A percentile compares a stretch with the other conserved stretches of the same genome.
Conservation (phyloP, 2,329 filamentous ascomycete species). For the Paecilomyces dactylethromorphus region DNA sequence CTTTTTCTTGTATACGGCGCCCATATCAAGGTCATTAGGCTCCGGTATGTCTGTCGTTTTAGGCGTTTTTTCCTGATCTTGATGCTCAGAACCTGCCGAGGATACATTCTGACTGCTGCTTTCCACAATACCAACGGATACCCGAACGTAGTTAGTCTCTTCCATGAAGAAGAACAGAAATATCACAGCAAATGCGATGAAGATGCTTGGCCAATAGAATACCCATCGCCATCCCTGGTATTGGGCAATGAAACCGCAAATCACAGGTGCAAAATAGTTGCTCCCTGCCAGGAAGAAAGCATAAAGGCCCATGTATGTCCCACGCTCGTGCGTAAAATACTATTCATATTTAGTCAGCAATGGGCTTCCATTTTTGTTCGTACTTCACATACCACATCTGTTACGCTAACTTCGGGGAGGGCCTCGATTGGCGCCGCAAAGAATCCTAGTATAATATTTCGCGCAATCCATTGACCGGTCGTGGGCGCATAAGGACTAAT, state of each 20-base stretch:
- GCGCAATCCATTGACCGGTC: constrained; percentile 34
- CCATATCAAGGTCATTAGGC: background rate
- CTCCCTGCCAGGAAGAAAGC: constrained; percentile 35
- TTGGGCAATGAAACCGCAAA: constrained; percentile 42
- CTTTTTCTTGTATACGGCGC: constrained; percentile 21
- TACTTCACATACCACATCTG: constrained; percentile 30
- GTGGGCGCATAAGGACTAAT: constrained; percentile 23
- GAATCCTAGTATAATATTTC: constrained; percentile 31
- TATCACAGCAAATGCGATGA: constrained; percentile 38
- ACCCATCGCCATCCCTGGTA: constrained; percentile 44
- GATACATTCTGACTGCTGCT: background rate
- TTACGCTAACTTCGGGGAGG: constrained; percentile 34
- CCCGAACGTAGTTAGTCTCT: constrained; percentile 46
- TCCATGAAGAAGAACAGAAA: constrained; percentile 51
- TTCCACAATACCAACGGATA: background rate
- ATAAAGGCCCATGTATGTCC: constrained; percentile 35
- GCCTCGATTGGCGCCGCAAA: constrained; percentile 37
- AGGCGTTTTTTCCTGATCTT: background rate
- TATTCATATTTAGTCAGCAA: constrained; percentile 7
- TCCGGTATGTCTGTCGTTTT: background rate
- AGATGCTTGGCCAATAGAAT: constrained; percentile 48
- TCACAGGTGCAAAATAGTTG: constrained; percentile 39
- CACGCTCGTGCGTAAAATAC: constrained; percentile 38
- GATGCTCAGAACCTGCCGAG: background rate
- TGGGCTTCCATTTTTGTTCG: background rate